These are phyloP conservation scores for Cylindrotheca fusiformis DNA, from an alignment of 108 stramenopile genomes.

Conservation along the genomic window DNA sequence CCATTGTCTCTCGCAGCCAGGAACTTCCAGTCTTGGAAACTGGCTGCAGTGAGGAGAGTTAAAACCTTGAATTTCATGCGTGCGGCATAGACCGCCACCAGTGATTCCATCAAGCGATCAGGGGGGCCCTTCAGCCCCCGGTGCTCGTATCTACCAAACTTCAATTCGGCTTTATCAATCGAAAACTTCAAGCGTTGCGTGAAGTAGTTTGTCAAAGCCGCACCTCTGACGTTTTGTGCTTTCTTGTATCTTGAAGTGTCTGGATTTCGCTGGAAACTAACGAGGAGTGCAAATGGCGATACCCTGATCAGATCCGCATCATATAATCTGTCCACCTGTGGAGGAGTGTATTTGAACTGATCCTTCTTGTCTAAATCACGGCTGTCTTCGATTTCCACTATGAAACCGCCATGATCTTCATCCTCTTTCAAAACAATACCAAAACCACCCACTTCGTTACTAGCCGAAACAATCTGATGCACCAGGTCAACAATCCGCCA, in stretches of 20 bases:
- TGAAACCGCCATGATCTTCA: constrained; percentile 61
- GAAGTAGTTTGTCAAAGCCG: constrained; percentile 79
- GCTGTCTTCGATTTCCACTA: constrained; percentile 50
- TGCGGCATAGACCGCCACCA: constrained; percentile 70
- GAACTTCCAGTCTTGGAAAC: constrained; percentile 83
- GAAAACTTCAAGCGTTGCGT: constrained; percentile 76
- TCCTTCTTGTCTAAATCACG: constrained; percentile 5
- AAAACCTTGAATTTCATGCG: constrained; percentile 81
- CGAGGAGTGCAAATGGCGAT: constrained; percentile 66
- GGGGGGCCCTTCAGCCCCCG: constrained; percentile 72
- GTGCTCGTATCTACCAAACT: constrained; percentile 71
- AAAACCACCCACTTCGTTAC: constrained; percentile 64
- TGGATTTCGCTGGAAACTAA: constrained; percentile 81
- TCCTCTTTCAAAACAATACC: constrained; percentile 68
- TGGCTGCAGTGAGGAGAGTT: constrained; percentile 72
- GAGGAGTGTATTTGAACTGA: constrained; percentile 56
- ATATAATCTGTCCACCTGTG: constrained; percentile 64
- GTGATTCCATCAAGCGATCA: constrained; percentile 71
- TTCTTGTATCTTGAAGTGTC: constrained; percentile 57
- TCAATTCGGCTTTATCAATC: constrained; percentile 74
- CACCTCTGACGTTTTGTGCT: constrained; percentile 48
- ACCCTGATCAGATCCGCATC: constrained; percentile 66
- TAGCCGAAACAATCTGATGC: constrained; percentile 62
- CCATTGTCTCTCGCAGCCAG: constrained; percentile 74
- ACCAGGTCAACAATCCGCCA: constrained; percentile 82